Base-by-base conservation (phyloP, 2,329 filamentous ascomycete genomes). In the Neophaeococcomyces aloes region DNA sequence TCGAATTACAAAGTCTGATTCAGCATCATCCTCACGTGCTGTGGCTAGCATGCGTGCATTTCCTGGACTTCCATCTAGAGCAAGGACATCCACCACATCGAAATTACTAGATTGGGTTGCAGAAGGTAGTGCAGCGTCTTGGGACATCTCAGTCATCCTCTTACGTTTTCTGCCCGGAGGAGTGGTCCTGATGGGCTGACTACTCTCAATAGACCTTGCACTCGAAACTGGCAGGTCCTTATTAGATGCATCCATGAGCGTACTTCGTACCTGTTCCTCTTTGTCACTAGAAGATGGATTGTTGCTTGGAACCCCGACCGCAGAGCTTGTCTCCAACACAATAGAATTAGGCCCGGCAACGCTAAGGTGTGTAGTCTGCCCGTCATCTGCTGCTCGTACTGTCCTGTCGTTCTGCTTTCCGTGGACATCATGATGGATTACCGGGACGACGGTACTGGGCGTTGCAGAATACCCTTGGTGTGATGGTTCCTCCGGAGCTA, bases 121-220 rank as follows among this genome's bases (percentile, higher is more conserved):
- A 6, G n/a, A 8, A 8, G 29, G 29, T 7, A 33, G 4, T 10
- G 27, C 14, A 11, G 44, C 45, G 6, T 48, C 46, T 17, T 45
- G 45, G 29, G 45, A 46, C 30, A 55, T 51, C 3, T 54, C 49
- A 10, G 34, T 38, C 43, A 55, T 43, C 7, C 49, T 46, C 37
- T 45, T 49, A 14, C 49, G 44, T 41, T 49, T 47, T 13, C 40
- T 25, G 6, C 40, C 46, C 5, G 46, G 45, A 14, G 53, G 47
- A n/a, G n/a, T n/a, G 8, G 42, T 46, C 5, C 21, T 14, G 21
- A 49, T 33, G 2, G 46, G 44, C 7, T 50, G 46, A 39, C 46
- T 48, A 30, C 50, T 51, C 30, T 45, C 17, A 3, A 44, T 30
- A 30, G 38, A 6, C 10, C 13, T 10, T 15, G 19, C 14, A 8